Percentiles rank a stretch among this genome's conserved stretches.
These are phyloP conservation scores for Phoma sp. DNA, from an alignment of 2,329 filamentous ascomycete species.

Conservation along the genomic window DNA sequence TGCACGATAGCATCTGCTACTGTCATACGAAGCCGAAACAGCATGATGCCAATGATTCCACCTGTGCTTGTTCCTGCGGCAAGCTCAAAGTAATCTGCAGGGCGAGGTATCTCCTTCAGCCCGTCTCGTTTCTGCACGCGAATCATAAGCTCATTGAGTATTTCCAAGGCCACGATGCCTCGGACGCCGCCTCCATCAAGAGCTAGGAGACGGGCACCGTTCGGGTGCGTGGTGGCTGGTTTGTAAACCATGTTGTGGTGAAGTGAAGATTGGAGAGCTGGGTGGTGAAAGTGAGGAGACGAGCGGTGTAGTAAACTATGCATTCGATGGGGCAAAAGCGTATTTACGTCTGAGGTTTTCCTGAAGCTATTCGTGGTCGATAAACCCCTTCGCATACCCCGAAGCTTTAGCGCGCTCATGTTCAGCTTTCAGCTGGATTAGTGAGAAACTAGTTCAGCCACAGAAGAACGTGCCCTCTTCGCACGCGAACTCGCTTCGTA, in stretches of 20 bases:
- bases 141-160: conserved; percentile 4
- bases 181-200: conserved; percentile 10
- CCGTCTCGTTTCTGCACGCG: not conserved
- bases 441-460: no score
- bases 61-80: conserved; percentile 9
- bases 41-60: conserved; percentile 9
- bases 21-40: conserved; percentile 3
- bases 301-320: no score
- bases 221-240: conserved; percentile 3
- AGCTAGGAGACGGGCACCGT: conserved; percentile 3
- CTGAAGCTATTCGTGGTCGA: no score
- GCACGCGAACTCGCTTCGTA: no score
- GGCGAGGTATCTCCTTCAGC: not conserved
- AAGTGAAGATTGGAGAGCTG: no score
- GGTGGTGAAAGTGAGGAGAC: no score
- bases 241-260: not conserved
- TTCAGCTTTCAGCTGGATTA: no score
- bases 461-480: no score
- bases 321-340: no score
- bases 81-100: conserved; percentile 9
- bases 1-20: not conserved
- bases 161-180: not conserved
- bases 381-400: no score
- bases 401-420: no score
- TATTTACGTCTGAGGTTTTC: no score